Conservation (phyloP, 2,329 filamentous ascomycete genomes). For the Coniochaeta ligniaria region DNA sequence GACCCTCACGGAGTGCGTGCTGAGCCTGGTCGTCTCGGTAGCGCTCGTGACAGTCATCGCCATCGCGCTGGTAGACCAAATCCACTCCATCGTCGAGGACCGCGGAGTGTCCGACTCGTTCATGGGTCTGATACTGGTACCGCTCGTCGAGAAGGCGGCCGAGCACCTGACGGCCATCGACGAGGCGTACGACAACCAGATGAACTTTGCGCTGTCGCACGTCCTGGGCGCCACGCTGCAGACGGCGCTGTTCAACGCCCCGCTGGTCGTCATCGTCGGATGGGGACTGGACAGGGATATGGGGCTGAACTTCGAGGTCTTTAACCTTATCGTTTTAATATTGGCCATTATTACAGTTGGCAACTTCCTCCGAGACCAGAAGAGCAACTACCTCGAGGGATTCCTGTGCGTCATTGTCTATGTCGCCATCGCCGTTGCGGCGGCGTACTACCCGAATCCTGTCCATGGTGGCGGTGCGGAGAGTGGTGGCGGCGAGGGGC, state of each 20-base stretch:
- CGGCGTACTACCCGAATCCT: constrained; percentile 48
- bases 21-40: constrained; percentile 59
- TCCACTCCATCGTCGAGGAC: constrained; percentile 47
- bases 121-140: constrained; percentile 68
- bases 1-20: constrained; percentile 64
- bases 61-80: constrained; percentile 66
- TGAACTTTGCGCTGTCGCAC: constrained; percentile 81
- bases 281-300: constrained; percentile 69
- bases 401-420: constrained; percentile 67
- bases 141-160: constrained; percentile 78
- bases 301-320: constrained; percentile 79
- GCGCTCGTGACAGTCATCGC: constrained; percentile 67
- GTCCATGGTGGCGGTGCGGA: background rate
- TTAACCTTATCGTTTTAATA: constrained; percentile 76
- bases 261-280: constrained; percentile 73
- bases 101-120: constrained; percentile 43
- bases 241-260: constrained; percentile 82
- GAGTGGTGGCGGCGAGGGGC: background rate
- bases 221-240: constrained; percentile 83
- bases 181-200: constrained; percentile 76
- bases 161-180: constrained; percentile 80
- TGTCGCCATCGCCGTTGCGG: constrained; percentile 51
- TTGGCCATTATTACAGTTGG: constrained; percentile 81
- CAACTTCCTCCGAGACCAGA: constrained; percentile 79
- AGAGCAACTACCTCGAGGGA: constrained; percentile 87